Percentiles rank a stretch among this genome's conserved stretches.
Evolutionary conservation across 2,329 filamentous ascomycete species (phyloP).

Genomic region (Xylaria hypoxylon): DNA sequence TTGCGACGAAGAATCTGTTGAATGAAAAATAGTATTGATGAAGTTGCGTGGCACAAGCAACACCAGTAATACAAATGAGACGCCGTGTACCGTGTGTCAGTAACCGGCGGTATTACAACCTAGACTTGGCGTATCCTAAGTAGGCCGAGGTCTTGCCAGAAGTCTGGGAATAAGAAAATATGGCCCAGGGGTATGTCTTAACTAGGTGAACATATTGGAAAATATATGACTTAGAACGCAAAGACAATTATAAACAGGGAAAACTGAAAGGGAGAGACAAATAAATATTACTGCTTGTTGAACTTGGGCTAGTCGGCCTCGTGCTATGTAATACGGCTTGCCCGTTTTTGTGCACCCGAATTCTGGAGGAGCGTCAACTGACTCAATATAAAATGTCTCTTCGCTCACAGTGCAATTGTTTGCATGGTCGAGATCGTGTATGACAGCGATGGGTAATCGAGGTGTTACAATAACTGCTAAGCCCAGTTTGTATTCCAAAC

Average conservation of each 20-base stretch:
- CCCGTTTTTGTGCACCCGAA: background rate
- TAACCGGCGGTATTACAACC: background rate
- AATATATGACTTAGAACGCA: background rate
- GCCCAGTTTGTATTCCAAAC: too few species aligned
- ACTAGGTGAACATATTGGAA: background rate
- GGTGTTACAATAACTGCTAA: too few species aligned
- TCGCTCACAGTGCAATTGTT: background rate
- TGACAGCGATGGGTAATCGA: background rate
- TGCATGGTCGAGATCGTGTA: background rate
- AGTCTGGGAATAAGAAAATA: background rate
- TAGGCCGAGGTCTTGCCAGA: too few species aligned
- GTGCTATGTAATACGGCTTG: background rate
- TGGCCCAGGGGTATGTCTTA: background rate
- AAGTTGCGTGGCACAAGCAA: background rate
- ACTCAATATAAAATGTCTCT: background rate
- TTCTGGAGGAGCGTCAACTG: background rate
- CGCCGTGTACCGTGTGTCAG: too few species aligned
- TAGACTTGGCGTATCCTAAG: background rate
- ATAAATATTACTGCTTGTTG: background rate
- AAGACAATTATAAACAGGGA: background rate
- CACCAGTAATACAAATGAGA: background rate
- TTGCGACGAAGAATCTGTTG: too few species aligned
- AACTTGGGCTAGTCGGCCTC: background rate
- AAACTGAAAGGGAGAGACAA: background rate
- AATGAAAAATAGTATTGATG: background rate